A percentile compares a stretch with the other conserved stretches of the same genome.
phyloP scores from a whole-genome alignment of 345 rosid genomes.

The Raphanus raphanistrum region DNA sequence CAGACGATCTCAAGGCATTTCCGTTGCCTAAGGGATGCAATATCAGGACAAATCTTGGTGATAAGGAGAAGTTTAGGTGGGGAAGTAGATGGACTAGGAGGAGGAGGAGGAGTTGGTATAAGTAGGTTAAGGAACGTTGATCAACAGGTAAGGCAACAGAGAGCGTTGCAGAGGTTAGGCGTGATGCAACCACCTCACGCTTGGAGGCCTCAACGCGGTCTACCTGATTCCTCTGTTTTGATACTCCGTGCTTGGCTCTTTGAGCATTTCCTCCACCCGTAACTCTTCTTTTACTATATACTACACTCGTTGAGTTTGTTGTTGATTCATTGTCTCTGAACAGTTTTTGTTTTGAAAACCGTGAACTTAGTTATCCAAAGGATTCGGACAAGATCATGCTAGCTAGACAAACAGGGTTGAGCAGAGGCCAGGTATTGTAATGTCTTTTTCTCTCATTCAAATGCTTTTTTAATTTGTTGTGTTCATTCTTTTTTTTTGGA shows the following conservation, averaged over 20 bases:
- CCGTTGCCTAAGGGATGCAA: constrained; percentile 85
- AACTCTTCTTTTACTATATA: constrained; percentile 30
- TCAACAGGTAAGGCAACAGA: constrained; percentile 91
- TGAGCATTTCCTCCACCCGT: constrained; percentile 99
- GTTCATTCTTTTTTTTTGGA: constrained; percentile 2
- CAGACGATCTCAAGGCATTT: constrained; percentile 96
- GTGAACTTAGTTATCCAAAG: constrained; percentile 72
- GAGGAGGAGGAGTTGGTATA: constrained; percentile 68
- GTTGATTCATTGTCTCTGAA: neutral
- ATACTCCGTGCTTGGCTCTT: constrained; percentile 98
- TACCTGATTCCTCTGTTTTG: constrained; percentile 90
- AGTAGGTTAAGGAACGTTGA: constrained; percentile 86
- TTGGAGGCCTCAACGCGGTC: constrained; percentile 97
- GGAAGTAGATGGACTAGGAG: constrained; percentile 59
- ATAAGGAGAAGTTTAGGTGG: constrained; percentile 69
- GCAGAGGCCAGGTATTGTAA: constrained; percentile 82
- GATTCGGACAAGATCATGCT: constrained; percentile 96
- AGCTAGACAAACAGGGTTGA: constrained; percentile 97
- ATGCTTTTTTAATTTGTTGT: neutral
- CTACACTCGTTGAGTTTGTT: neutral
- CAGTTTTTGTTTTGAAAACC: neutral
- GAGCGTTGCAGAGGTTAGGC: constrained; percentile 87
- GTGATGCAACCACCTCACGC: constrained; percentile 82
- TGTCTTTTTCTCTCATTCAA: neutral
- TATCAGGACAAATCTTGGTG: constrained; percentile 65